phyloP scores from a whole-genome alignment of 2,329 filamentous ascomycete species.

The Seiridium unicorne region DNA sequence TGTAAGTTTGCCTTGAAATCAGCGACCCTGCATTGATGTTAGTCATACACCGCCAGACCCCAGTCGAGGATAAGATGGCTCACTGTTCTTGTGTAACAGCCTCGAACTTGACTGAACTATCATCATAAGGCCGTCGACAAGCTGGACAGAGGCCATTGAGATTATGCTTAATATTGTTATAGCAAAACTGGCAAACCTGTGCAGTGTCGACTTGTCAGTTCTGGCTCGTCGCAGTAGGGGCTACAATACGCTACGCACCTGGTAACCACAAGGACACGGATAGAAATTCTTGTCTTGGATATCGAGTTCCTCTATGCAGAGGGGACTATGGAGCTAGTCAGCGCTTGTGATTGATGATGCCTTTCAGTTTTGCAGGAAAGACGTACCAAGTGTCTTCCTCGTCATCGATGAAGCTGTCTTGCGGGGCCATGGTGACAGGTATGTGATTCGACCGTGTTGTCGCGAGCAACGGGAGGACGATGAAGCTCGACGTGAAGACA shows the following conservation, averaged over 20 bases:
- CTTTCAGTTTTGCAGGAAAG: conserved; percentile 6
- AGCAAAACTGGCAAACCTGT: conserved; percentile 99
- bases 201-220: not conserved
- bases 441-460: not conserved
- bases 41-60: not conserved
- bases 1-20: conserved; percentile 76
- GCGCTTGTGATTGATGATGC: conserved; percentile 16
- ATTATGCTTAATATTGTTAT: conserved; percentile 98
- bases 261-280: conserved; percentile 96
- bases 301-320: conserved; percentile 99
- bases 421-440: conserved; percentile 56
- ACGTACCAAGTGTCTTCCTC: conserved; percentile 68
- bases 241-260: conserved; percentile 58
- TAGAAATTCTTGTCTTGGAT: conserved; percentile 95
- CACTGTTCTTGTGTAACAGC: conserved; percentile 93
- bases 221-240: not conserved
- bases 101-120: conserved; percentile 96
- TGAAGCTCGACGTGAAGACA: not conserved
- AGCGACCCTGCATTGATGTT: conserved; percentile 53
- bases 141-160: conserved; percentile 98
- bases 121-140: conserved; percentile 91
- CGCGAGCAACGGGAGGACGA: not conserved
- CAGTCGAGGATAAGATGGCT: not conserved
- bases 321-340: conserved; percentile 61
- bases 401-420: conserved; percentile 71